These are phyloP conservation scores for Begonia loranthoides DNA, from an alignment of 306 rosid genomes.

Conservation along the genomic window DNA sequence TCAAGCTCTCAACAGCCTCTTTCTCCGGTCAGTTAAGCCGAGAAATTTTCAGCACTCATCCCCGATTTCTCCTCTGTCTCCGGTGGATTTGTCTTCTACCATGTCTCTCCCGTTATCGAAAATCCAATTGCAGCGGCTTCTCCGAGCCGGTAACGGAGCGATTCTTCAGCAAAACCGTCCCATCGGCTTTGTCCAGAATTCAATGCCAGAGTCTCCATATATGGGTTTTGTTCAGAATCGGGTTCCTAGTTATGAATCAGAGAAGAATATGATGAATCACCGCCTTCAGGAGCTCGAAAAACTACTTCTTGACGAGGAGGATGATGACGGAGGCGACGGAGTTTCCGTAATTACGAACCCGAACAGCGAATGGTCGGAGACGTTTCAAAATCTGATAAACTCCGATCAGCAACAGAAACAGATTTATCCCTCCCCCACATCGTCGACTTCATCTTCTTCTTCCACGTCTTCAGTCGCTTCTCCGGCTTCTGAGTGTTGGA, in stretches of 20 bases:
- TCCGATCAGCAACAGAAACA: slow-evolving; percentile 36
- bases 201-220: neutral
- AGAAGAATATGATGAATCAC: slow-evolving; percentile 41
- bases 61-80: slow-evolving; percentile 37
- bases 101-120: slow-evolving; percentile 8
- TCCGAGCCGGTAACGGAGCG: neutral
- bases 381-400: slow-evolving; percentile 49
- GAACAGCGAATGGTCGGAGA: slow-evolving; percentile 56
- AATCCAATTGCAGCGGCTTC: slow-evolving; percentile 6
- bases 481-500: slow-evolving; percentile 27
- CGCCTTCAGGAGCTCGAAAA: slow-evolving; percentile 67
- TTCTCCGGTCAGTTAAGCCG: slow-evolving; percentile 56
- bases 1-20: slow-evolving; percentile 21
- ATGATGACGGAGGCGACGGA: slow-evolving; percentile 39
- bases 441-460: slow-evolving; percentile 32
- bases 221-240: slow-evolving; percentile 14
- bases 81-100: slow-evolving; percentile 41
- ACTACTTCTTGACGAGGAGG: slow-evolving; percentile 58
- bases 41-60: slow-evolving; percentile 30
- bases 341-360: slow-evolving; percentile 39
- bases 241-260: slow-evolving; percentile 16
- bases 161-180: neutral
- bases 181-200: no score
- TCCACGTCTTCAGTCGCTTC: slow-evolving; percentile 44
- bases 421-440: slow-evolving; percentile 48